Base-by-base conservation (phyloP, 805 yeast species). In the Kodamaea kakaduensis region DNA sequence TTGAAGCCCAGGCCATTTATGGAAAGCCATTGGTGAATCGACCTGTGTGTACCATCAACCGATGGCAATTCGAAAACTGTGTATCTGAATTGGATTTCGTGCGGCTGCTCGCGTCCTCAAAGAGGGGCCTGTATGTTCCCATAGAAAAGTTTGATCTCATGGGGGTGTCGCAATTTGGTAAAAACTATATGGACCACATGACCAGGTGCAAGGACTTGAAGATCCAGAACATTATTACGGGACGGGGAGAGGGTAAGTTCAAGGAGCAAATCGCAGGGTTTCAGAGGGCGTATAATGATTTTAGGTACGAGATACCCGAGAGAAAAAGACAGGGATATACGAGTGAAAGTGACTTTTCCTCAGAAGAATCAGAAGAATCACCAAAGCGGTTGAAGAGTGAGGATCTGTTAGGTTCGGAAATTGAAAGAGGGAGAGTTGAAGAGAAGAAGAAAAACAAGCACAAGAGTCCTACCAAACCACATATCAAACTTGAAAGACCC, bases 21-120 rank as follows among this genome's bases (percentile, higher is more conserved):
- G 61, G 62, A 2, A n/a, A 25, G 3, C 37, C 38, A 9, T 18
- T 36, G 18, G 18, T 22, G 9, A 38, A 39, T 3, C 31, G 57
- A 10, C 56, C 56, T 1, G 51, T 60, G 1, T 26, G 33, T 5
- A 43, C 50, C 3, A 54, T 63, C 14, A 52, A 62, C 40, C 40
- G 69, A 32, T 65, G 71, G 71, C 45, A 47, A 10, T 37, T 60
- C 12, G 42, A 42, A 1, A 57, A 54, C 4, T 61, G 68, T 36
- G 40, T 50, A n/a, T 32, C 45, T 3, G 70, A 64, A 36, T 40
- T 46, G 13, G 38, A 50, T 6, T 46, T 54, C 27, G 34, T 45
- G 10, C 25, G 40, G 16, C 17, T 12, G 9, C 19, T 26, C 6
- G 9, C 29, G 9, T 16, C 19, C 4, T 16, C 19, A 4, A 26